Evolutionary conservation across 192 early-diverging fungal genomes (phyloP), one percentile per base, ranked within the genome.

Genomic region (Chytriomyces confervae): DNA sequence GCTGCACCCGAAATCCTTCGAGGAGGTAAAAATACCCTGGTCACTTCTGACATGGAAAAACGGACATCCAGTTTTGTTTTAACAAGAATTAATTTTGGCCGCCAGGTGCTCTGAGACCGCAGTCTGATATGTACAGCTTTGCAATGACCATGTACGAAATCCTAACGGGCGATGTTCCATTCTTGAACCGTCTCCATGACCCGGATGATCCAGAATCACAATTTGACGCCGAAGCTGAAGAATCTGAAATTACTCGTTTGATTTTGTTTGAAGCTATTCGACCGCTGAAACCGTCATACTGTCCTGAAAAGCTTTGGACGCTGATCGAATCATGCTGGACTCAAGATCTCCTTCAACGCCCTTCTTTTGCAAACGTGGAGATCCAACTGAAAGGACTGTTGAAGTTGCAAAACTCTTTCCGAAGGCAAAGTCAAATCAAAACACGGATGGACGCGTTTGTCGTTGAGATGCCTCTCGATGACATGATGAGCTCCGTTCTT

Each of bases 121-220:
- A 68, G 8, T 51, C 50, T n/a, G 79, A 81, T 63, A 69, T 77
- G 27, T 81, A 81, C 68, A 69, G 66, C 23, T 81, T 81, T 48
- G 64, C 79, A 7, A 81, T 81, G 79, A 81, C 75, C 5, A 71
- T 68, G 68, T 81, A 81, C 45, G 79, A 81, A 50, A 68, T 81
- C 27, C 44, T 81, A 18, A 70, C 75, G 8, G 79, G 79, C 10
- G 51, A 76, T 7, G 23, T 73, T 53, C 78, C 78, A 1, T 79
- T 79, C 72, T 29, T 53, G 27, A 73, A 73, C 36, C 36, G 51
- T 43, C 63, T 79, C 48, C 47, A 72, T 18, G 72, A 79, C 46
- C 71, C 78, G 13, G 72, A 79, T 45, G 78, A 79, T 36, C 74
- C 74, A 27, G 63, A 76, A 11, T 61, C 61, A 16, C 63, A 64